Percentiles rank a stretch among this genome's conserved stretches.
phyloP scores from a whole-genome alignment of 2,329 filamentous ascomycete species.

The Grosmannia huntii region DNA sequence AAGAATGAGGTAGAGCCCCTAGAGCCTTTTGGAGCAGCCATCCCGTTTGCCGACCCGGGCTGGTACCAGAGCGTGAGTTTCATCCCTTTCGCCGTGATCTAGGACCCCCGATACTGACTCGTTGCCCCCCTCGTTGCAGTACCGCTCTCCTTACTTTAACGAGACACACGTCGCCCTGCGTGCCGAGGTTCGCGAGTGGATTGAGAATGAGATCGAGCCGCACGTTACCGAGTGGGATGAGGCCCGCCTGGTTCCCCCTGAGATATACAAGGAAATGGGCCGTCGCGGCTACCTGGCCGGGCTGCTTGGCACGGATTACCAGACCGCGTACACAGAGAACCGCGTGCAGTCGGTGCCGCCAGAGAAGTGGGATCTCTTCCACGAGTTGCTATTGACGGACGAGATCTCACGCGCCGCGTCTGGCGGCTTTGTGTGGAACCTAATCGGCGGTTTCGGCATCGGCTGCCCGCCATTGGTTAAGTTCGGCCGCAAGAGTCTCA shows the following conservation, averaged over 20 bases:
- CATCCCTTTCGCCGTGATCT: background rate
- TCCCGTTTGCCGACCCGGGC: slow-evolving; percentile 82
- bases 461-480: slow-evolving; percentile 85
- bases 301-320: slow-evolving; percentile 73
- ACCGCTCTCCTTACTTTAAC: slow-evolving; percentile 95
- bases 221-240: slow-evolving; percentile 95
- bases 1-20: slow-evolving; percentile 43
- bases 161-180: slow-evolving; percentile 85
- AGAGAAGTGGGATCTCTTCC: slow-evolving; percentile 96
- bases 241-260: slow-evolving; percentile 74
- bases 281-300: slow-evolving; percentile 88
- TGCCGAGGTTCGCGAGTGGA: slow-evolving; percentile 82
- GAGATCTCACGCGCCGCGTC: slow-evolving; percentile 82
- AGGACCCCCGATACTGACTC: background rate
- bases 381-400: slow-evolving; percentile 91
- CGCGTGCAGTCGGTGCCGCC: slow-evolving; percentile 64
- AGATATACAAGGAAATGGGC: slow-evolving; percentile 93
- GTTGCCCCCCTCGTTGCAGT: slow-evolving; percentile 40
- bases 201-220: slow-evolving; percentile 80
- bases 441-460: slow-evolving; percentile 94
- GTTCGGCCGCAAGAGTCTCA: slow-evolving; percentile 74
- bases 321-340: slow-evolving; percentile 58
- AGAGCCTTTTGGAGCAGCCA: slow-evolving; percentile 72
- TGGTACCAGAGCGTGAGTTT: slow-evolving; percentile 84
- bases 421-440: slow-evolving; percentile 92